phyloP scores from a whole-genome alignment of 345 rosid species.

The Salix dunnii region DNA sequence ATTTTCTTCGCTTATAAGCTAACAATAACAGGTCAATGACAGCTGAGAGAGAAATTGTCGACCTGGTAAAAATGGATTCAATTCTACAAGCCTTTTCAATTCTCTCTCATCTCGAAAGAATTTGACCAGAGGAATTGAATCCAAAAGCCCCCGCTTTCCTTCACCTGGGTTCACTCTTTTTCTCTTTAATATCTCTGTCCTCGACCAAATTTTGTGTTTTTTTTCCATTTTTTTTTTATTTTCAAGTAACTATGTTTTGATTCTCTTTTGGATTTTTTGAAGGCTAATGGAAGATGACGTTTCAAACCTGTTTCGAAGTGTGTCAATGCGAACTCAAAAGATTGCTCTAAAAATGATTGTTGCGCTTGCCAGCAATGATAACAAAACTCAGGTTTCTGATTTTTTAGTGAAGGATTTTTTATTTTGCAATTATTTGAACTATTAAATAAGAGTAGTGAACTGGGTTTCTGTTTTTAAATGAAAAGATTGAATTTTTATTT shows the following conservation, averaged over 20 bases:
- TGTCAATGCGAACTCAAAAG: slow-evolving; percentile 81
- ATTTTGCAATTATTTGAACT: too few relatives aligned
- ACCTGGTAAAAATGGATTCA: too few relatives aligned
- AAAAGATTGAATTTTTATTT: background rate
- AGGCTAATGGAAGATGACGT: slow-evolving; percentile 66
- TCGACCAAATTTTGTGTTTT: background rate
- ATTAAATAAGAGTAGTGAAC: too few relatives aligned
- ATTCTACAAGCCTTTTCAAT: too few relatives aligned
- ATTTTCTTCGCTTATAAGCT: too few relatives aligned
- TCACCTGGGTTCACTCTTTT: background rate
- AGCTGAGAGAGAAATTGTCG: too few relatives aligned
- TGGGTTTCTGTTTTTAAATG: background rate
- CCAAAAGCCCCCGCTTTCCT: background rate
- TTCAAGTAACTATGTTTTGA: too few relatives aligned
- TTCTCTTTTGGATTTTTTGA: background rate
- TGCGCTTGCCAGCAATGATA: slow-evolving; percentile 77
- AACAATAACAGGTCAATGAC: too few relatives aligned
- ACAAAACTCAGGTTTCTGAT: slow-evolving; percentile 68
- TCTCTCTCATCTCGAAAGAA: too few relatives aligned
- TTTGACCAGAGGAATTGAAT: too few relatives aligned
- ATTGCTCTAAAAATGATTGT: slow-evolving; percentile 89
- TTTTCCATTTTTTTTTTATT: background rate
- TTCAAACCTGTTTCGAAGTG: slow-evolving; percentile 50
- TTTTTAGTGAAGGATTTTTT: too few relatives aligned
- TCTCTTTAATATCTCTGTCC: background rate